Evolutionary conservation across 1,284 basidiomycete genomes (phyloP), one percentile per base, ranked within the genome.

Genomic region (Marasmius tenuissimus): DNA sequence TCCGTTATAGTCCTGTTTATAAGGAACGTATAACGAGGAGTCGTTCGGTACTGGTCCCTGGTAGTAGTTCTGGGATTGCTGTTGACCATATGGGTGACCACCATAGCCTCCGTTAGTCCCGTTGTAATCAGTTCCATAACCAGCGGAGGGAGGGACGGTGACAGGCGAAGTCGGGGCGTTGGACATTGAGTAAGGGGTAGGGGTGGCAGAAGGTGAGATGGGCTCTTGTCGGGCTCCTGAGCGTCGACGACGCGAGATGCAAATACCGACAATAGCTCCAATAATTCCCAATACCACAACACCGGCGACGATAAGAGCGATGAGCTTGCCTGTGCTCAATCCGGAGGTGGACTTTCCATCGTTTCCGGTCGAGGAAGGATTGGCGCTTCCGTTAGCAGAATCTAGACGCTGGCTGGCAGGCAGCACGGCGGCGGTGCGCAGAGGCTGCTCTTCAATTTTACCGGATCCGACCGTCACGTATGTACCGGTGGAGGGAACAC

Each of bases 381-480:
- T 37, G 7, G 59, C 62, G 18, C 42, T 49, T 6, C 62, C 62
- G 47, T 34, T 40, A 1, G 62, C 62, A 22, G 59, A 53, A 35
- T 60, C 59, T 16, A 61, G 37, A 6, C 57, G 65, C 1, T 37
- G 67, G 12, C 45, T 77, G 69, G 72, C 76, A 0, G 71, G 68
- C 1, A 66, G 56, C 0, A 77, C 76, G 0, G 59, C 40, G 5
- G 56, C 56, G 38, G 42, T 52, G 9, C 14, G 35, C 27, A 57
- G 51, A 14, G 84, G 78, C 71, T 92, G 90, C 0, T 72, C 73
- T 57, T 85, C 89, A 52, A 93, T 78, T 61, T 82, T 72, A 4
- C 91, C 91, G 61, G 78, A 82, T 16, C 92, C 92, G 34, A 91
- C 78, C 66, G 81, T 91, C 64, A 91, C 80, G 73, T 80, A 81